These are phyloP conservation scores for Benincasa hispida DNA, from an alignment of 306 rosid species.

Conservation along the genomic window DNA sequence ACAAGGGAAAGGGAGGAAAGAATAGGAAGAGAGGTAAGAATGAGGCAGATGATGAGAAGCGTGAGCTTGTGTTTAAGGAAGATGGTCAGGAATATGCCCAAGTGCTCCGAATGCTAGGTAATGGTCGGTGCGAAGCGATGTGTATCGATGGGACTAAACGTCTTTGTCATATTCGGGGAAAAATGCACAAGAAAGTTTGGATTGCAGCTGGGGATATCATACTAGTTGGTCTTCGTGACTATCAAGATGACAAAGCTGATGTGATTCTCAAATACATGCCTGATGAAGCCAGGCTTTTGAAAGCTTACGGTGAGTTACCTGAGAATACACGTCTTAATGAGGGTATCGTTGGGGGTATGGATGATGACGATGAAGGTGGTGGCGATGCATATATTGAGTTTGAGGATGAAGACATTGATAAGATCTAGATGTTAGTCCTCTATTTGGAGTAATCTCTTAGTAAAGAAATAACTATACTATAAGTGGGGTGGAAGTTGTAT, in stretches of 20 bases:
- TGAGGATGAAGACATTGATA: constrained; percentile 38
- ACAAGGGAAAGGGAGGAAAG: constrained; percentile 42
- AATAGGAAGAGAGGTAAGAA: constrained; percentile 43
- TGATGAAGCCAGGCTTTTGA: constrained; percentile 37
- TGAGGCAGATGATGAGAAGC: constrained; percentile 39
- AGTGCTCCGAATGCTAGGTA: constrained; percentile 33
- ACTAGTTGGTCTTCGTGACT: constrained; percentile 34
- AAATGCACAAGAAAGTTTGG: constrained; percentile 46
- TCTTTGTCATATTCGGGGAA: constrained; percentile 33
- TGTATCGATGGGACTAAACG: constrained; percentile 32
- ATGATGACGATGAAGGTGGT: constrained; percentile 27
- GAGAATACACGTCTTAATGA: constrained; percentile 31
- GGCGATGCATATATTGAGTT: constrained; percentile 28
- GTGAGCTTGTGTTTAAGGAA: constrained; percentile 40
- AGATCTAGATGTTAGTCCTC: constrained; percentile 12
- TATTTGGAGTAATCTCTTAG: background rate
- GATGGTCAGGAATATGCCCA: constrained; percentile 39
- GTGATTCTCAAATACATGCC: constrained; percentile 45
- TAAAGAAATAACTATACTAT: background rate
- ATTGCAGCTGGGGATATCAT: constrained; percentile 40
- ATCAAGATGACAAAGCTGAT: constrained; percentile 40
- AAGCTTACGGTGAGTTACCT: constrained; percentile 39
- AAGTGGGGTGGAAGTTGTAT: background rate
- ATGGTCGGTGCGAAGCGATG: constrained; percentile 32
- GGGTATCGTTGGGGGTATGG: constrained; percentile 26